Percentiles rank a stretch among this genome's conserved stretches.
Conservation (phyloP, 176 grass and related monocot species). For the Aegilops sharonensis region DNA sequence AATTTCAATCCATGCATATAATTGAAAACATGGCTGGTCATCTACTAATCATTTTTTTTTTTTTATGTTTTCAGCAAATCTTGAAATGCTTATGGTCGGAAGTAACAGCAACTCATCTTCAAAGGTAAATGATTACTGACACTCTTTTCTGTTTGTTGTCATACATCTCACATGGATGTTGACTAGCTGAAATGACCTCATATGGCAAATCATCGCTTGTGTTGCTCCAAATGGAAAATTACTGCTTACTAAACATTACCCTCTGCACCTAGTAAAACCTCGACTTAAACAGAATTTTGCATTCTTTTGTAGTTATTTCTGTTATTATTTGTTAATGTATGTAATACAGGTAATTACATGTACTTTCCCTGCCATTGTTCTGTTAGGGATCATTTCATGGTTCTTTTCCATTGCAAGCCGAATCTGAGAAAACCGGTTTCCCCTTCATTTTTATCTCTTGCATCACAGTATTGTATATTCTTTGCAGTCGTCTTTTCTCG, state of each 20-base stretch:
- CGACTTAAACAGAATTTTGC: not conserved
- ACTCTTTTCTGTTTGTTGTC: not conserved
- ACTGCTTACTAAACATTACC: no score
- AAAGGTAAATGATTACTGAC: slow-evolving; percentile 57
- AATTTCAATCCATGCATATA: slow-evolving; percentile 6
- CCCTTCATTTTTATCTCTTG: slow-evolving; percentile 1
- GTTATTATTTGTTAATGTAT: not conserved
- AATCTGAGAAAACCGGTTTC: not conserved
- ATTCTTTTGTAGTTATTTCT: not conserved
- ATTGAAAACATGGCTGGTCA: not conserved
- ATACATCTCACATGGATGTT: not conserved
- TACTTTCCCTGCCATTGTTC: not conserved
- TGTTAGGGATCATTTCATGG: not conserved
- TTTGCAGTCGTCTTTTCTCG: slow-evolving; percentile 82
- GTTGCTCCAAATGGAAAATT: not conserved
- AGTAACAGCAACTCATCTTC: slow-evolving; percentile 54
- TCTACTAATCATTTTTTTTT: slow-evolving; percentile 17
- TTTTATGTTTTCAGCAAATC: slow-evolving; percentile 51
- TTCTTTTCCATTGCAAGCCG: not conserved
- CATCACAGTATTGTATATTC: slow-evolving; percentile 3
- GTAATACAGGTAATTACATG: not conserved
- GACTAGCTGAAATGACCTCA: not conserved
- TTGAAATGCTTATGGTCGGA: slow-evolving; percentile 58
- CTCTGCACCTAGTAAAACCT: not conserved
- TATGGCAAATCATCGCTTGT: not conserved